A percentile compares a stretch with the other conserved stretches of the same genome.
Evolutionary conservation across 805 yeast species (phyloP).

Genomic region (Candida coquimbonensis): DNA sequence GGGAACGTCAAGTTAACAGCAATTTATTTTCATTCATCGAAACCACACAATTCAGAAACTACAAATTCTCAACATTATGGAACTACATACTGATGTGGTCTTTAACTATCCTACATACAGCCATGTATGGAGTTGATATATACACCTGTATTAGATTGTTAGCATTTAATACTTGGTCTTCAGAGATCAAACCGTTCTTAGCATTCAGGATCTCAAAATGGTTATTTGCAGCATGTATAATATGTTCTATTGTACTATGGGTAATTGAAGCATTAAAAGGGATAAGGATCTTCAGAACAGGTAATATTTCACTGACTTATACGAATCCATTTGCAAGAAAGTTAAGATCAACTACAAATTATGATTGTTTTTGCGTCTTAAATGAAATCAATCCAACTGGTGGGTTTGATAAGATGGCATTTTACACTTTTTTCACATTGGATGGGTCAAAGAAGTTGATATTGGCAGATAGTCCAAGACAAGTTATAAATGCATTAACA

Average conservation of each 20-base stretch:
- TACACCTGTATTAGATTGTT: constrained; percentile 72
- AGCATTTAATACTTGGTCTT: constrained; percentile 66
- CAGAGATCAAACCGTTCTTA: constrained; percentile 41
- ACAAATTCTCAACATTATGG: constrained; percentile 34
- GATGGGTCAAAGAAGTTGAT: constrained; percentile 56
- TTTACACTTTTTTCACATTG: constrained; percentile 57
- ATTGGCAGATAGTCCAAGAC: constrained; percentile 83
- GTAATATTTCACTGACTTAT: constrained; percentile 63
- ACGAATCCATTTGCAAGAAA: constrained; percentile 57
- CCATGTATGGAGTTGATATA: constrained; percentile 60
- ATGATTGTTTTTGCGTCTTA: constrained; percentile 66
- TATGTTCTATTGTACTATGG: constrained; percentile 55
- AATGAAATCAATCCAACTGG: constrained; percentile 60
- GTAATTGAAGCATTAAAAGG: constrained; percentile 55
- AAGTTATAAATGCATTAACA: constrained; percentile 74
- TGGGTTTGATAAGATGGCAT: constrained; percentile 59
- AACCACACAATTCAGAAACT: constrained; percentile 39
- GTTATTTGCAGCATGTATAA: constrained; percentile 77
- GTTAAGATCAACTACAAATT: constrained; percentile 49
- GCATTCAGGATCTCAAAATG: constrained; percentile 50
- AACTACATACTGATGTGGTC: constrained; percentile 35
- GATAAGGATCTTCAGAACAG: constrained; percentile 46
- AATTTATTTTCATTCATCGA: constrained; percentile 44
- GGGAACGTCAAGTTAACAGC: constrained; percentile 29
- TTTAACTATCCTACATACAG: constrained; percentile 36